Percentiles rank a stretch among this genome's conserved stretches.
Evolutionary conservation across 169 alveolate genomes (phyloP).

Genomic region (Plasmodium chabaudi): DNA sequence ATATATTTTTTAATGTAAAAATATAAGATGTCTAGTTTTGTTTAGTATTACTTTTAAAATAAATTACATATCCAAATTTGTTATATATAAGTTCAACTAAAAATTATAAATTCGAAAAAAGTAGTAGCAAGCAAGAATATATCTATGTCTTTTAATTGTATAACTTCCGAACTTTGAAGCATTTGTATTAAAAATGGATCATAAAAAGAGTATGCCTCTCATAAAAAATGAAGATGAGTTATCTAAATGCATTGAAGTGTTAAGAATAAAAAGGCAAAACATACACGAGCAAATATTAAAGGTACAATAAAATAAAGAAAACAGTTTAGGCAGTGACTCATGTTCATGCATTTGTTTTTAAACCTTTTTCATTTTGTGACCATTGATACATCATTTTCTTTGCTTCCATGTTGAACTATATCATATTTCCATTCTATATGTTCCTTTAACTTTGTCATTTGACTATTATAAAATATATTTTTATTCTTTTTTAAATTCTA

Average conservation of each 20-base stretch:
- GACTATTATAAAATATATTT: neutral
- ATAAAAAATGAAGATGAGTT: constrained; percentile 86
- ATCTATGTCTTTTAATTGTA: neutral
- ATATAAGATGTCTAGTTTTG: too few species aligned
- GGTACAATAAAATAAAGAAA: constrained; percentile 30
- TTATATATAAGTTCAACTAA: neutral
- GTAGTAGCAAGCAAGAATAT: neutral
- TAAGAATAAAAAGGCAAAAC: constrained; percentile 89
- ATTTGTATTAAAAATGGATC: constrained; percentile 41
- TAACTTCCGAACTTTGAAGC: neutral
- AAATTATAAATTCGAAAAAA: neutral
- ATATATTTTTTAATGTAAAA: too few species aligned
- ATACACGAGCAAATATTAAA: constrained; percentile 81
- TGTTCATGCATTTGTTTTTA: constrained; percentile 4
- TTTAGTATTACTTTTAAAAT: too few species aligned
- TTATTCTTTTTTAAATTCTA: constrained; percentile 58
- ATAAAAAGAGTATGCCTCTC: constrained; percentile 53
- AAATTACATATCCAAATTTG: too few species aligned
- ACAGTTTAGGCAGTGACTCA: neutral
- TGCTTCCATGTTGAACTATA: too few species aligned
- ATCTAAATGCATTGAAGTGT: constrained; percentile 88
- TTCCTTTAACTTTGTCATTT: neutral
- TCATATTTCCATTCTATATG: neutral
- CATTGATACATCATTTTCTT: neutral
- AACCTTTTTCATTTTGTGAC: neutral